Percentiles rank a stretch among this genome's conserved stretches.
Conservation (phyloP, 139 green algal genomes). For the Microglena sp. region DNA sequence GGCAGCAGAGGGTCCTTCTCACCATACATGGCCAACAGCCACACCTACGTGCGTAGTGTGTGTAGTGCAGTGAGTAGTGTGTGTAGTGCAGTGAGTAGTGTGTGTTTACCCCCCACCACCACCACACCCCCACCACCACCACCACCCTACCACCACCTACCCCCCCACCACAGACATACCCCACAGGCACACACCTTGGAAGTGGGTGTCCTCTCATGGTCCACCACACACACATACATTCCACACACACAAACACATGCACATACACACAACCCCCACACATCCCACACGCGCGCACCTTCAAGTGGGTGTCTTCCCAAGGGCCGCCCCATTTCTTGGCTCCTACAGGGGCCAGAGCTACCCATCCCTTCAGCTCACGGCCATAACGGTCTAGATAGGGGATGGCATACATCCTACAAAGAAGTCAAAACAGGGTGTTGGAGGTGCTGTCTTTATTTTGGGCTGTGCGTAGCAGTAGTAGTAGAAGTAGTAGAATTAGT, state of each 20-base stretch:
- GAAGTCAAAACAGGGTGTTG: neutral
- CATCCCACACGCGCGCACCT: neutral
- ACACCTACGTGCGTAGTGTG: constrained; percentile 15
- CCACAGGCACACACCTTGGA: neutral
- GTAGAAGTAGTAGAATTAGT: neutral
- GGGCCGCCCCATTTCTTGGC: constrained; percentile 25
- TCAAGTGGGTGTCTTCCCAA: constrained; percentile 19
- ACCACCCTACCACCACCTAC: neutral
- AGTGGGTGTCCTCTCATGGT: neutral
- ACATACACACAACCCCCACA: neutral
- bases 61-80: neutral
- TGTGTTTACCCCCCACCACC: neutral
- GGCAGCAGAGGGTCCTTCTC: constrained; percentile 11
- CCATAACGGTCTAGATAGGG: constrained; percentile 35
- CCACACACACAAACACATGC: neutral
- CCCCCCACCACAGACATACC: neutral
- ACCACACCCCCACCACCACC: neutral
- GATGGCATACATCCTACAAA: constrained; percentile 25
- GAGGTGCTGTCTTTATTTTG: no score
- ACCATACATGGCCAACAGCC: constrained; percentile 24
- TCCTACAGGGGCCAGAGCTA: constrained; percentile 26
- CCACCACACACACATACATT: neutral
- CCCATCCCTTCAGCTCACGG: constrained; percentile 16
- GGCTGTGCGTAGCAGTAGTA: constrained; percentile 3
- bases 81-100: neutral